Evolutionary conservation across 495 filamentous ascomycete genomes (phyloP).

Genomic region (Hyaloscypha variabilis): DNA sequence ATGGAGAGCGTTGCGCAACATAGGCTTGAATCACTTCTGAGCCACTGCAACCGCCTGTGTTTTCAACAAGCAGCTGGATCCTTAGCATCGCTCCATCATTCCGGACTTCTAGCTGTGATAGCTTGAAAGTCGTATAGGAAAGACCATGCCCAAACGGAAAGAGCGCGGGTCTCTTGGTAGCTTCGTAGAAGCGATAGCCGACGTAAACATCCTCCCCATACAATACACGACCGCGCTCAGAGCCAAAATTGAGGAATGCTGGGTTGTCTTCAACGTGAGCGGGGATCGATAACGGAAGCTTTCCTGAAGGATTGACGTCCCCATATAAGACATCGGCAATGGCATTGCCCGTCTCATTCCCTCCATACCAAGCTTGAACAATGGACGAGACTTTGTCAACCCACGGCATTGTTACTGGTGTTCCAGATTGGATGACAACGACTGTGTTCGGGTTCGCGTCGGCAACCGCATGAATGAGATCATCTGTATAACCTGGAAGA

Average conservation of each 20-base stretch:
- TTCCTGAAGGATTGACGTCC: constrained; percentile 65
- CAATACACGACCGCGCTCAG: constrained; percentile 42
- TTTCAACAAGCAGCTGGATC: constrained; percentile 54
- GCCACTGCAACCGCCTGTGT: constrained; percentile 53
- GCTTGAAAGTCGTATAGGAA: constrained; percentile 81
- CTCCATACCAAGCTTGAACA: constrained; percentile 56
- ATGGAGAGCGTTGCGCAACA: constrained; percentile 47
- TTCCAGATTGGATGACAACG: constrained; percentile 63
- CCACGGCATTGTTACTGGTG: constrained; percentile 57
- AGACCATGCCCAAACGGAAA: constrained; percentile 91
- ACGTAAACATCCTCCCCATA: constrained; percentile 74
- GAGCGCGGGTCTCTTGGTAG: constrained; percentile 66
- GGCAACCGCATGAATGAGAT: constrained; percentile 58
- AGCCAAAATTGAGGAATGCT: constrained; percentile 69
- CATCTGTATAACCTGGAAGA: constrained; percentile 55
- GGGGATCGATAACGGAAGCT: constrained; percentile 72
- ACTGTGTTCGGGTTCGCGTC: constrained; percentile 60
- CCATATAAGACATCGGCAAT: constrained; percentile 66
- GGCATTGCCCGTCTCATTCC: constrained; percentile 67
- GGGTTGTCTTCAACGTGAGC: constrained; percentile 71
- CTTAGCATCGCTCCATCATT: constrained; percentile 34
- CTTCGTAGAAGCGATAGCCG: constrained; percentile 73
- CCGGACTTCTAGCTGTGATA: constrained; percentile 35
- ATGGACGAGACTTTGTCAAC: constrained; percentile 55
- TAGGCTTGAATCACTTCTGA: constrained; percentile 67